Percentiles rank a stretch among this genome's conserved stretches.
Evolutionary conservation across 495 filamentous ascomycete species (phyloP).

Genomic region (Penicillium herquei): DNA sequence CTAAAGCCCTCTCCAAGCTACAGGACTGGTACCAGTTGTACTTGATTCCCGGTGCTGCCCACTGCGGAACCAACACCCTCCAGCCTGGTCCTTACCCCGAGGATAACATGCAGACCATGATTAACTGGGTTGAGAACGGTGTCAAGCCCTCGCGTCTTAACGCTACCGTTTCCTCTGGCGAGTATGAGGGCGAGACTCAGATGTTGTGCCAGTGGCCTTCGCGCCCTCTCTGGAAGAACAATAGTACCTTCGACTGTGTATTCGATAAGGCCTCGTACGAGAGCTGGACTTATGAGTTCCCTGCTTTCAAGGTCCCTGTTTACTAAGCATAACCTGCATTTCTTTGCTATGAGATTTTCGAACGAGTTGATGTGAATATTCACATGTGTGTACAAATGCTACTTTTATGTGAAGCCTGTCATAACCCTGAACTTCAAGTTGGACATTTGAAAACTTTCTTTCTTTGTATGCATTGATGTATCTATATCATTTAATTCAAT

Average conservation of each 20-base stretch:
- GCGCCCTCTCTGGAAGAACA: constrained; percentile 42
- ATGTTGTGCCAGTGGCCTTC: constrained; percentile 49
- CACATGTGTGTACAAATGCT: no score
- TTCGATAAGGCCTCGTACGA: constrained; percentile 41
- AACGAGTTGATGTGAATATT: no score
- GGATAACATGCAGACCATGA: constrained; percentile 41
- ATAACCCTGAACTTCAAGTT: no score
- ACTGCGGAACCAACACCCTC: constrained; percentile 45
- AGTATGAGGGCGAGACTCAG: constrained; percentile 37
- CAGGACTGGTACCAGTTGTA: constrained; percentile 55
- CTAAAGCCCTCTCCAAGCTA: constrained; percentile 35
- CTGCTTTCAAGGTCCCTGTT: constrained; percentile 29
- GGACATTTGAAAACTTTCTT: no score
- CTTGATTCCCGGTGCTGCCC: constrained; percentile 49
- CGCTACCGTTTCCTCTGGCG: constrained; percentile 34
- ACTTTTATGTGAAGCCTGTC: no score
- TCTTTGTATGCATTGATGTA: no score
- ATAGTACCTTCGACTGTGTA: constrained; percentile 40
- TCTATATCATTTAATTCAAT: no score
- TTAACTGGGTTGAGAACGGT: constrained; percentile 55
- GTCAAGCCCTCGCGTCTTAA: constrained; percentile 40
- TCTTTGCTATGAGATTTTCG: background rate
- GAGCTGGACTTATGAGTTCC: constrained; percentile 37
- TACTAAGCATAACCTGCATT: constrained; percentile 12
- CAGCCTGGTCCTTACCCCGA: constrained; percentile 50